Conservation (phyloP, 148 eudicot genomes). For the Drosera capensis region DNA sequence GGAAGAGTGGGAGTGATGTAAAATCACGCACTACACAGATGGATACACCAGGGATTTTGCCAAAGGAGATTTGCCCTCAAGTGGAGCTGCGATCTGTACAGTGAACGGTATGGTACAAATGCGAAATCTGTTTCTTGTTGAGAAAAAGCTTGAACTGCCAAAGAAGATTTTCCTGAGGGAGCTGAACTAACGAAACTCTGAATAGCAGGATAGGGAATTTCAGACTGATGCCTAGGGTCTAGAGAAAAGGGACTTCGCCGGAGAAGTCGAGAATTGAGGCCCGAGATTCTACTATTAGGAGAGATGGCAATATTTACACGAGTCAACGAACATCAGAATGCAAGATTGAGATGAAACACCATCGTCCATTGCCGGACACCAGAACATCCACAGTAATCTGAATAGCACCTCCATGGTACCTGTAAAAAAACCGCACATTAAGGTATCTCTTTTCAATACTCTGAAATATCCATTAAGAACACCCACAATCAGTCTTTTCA, state of each 20-base stretch:
- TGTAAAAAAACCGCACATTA: slow-evolving; percentile 25
- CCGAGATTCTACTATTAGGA: too few relatives aligned
- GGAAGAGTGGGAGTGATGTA: neutral
- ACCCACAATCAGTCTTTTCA: too few relatives aligned
- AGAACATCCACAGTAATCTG: slow-evolving; percentile 22
- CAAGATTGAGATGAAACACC: slow-evolving; percentile 8
- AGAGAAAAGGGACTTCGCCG: neutral
- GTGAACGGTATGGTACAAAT: slow-evolving; percentile 2
- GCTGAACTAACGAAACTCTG: slow-evolving; percentile 11
- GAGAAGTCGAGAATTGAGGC: too few relatives aligned
- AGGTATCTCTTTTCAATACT: too few relatives aligned
- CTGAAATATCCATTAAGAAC: too few relatives aligned
- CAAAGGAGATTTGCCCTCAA: slow-evolving; percentile 37
- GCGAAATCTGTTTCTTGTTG: slow-evolving; percentile 5
- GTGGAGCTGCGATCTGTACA: slow-evolving; percentile 4
- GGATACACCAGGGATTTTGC: slow-evolving; percentile 12
- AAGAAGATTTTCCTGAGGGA: slow-evolving; percentile 60
- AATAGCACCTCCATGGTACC: slow-evolving; percentile 25
- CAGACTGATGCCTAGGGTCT: neutral
- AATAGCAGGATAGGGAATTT: neutral
- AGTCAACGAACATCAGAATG: slow-evolving; percentile 8
- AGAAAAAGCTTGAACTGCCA: slow-evolving; percentile 30
- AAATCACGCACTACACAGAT: slow-evolving; percentile 1
- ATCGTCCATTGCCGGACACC: slow-evolving; percentile 6
- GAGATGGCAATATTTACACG: slow-evolving; percentile 6